These are phyloP conservation scores for Aphanomyces euteiches DNA, from an alignment of 352 stramenopile genomes.

Conservation along the genomic window DNA sequence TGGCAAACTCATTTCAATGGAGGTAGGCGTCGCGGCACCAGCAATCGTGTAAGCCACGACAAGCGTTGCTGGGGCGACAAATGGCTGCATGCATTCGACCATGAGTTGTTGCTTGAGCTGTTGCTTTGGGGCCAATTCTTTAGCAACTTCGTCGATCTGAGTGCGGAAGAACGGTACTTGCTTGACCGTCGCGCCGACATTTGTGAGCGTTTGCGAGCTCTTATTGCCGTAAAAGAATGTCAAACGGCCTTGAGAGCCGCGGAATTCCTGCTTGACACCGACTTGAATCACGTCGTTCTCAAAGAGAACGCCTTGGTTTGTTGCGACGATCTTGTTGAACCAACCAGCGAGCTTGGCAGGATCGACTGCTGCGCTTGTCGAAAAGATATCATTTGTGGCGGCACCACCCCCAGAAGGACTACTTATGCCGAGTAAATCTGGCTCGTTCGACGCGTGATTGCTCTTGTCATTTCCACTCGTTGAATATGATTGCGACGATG, in stretches of 20 bases:
- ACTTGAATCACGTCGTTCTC: conserved; percentile 94
- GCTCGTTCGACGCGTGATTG: too few species aligned
- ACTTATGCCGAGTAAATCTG: too few species aligned
- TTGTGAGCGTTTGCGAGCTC: conserved; percentile 58
- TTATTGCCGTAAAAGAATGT: conserved; percentile 97
- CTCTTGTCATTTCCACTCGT: too few species aligned
- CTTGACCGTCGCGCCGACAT: conserved; percentile 82
- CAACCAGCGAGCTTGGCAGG: conserved; percentile 51
- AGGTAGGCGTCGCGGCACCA: conserved; percentile 46
- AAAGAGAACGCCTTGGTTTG: conserved; percentile 86
- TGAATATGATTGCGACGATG: too few species aligned
- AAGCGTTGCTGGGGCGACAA: conserved; percentile 84
- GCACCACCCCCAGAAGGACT: too few species aligned
- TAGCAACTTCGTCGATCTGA: conserved; percentile 66
- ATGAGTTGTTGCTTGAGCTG: conserved; percentile 91
- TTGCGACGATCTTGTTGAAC: conserved; percentile 85
- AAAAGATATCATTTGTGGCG: conserved; percentile 41
- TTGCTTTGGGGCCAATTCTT: conserved; percentile 78
- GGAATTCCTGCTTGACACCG: conserved; percentile 94
- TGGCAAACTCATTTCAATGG: conserved; percentile 73
- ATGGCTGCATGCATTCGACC: conserved; percentile 90
- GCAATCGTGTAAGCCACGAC: conserved; percentile 80
- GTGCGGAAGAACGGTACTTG: conserved; percentile 47
- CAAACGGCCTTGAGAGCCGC: conserved; percentile 89
- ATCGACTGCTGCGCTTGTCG: conserved; percentile 38